Evolutionary conservation across 1,139 yeast genomes (phyloP), one percentile per base, ranked within the genome.

Genomic region (Williopsis jadinii): DNA sequence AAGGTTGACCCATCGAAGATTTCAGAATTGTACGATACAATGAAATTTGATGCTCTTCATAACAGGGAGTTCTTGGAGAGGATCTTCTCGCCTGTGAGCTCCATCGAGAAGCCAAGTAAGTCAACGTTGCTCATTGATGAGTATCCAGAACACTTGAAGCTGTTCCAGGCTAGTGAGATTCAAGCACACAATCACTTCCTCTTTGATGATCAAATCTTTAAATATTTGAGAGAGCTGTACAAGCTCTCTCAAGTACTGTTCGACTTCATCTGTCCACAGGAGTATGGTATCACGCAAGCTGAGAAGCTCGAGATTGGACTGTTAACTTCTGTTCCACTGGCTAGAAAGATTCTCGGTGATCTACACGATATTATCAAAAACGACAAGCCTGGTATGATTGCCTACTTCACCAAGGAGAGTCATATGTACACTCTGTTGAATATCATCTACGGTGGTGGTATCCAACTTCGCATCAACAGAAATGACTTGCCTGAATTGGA

Each of bases 191-290:
- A 49, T 24, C 54, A 42, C 35, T 47, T 40, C 41, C 36, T 90
- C 35, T 90, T 90, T 62, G 95, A 86, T 58, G 84, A 81, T 50
- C 81, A 88, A 3, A 81, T 84, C 40, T 88, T 75, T 60, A 83
- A 84, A 26, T 75, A 87, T 49, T 70, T 94, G 45, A 74, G 97
- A 52, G 98, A 94, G 58, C 71, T 94, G 43, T 94, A 90, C 61
- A 71, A 92, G 49, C 70, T 94, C 42, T 86, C 97, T 0, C 94
- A 94, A 61, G 96, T 94, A 5, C 67, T 94, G 50, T 94, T 94
- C 65, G 99, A 94, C 64, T 92, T 92, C 56, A 88, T 94, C 41
- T 92, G 98, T 63, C 99, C 99, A 11, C 97, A 94, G 63, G 98
- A 94, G 59, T 94, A 94, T 59, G 99, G 99, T 49, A 94, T 94